Base-by-base conservation (phyloP, 2,329 filamentous ascomycete genomes). In the Hypoxylon sp. region DNA sequence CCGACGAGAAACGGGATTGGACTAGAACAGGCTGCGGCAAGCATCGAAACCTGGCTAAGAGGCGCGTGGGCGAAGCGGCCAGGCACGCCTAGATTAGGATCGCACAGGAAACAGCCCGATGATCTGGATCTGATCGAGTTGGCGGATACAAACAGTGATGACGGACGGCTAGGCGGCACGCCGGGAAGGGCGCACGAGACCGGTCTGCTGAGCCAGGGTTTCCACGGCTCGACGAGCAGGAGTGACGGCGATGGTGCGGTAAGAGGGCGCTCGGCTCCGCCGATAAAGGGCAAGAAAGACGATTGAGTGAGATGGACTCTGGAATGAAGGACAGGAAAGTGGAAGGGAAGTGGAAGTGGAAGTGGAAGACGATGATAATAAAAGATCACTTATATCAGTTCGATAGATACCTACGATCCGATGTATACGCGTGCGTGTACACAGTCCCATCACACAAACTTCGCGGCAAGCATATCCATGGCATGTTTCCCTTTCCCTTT, bases 1-100 rank as follows among this genome's bases (percentile, higher is more conserved):
- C 73, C 81, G 4, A 79, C 81, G n/a, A 80, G 82, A 54, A 84
- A 86, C 51, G 85, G 85, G 13, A 84, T 81, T 2, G 84, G 86
- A 0, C 83, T 98, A 2, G 94, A 97, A 75, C 92, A 95, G 70
- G 91, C 97, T 8, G 94, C 95, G 1, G 92, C 93, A 5, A 91
- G 92, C 2, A 90, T 98, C 31, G 96, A 98, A 81, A 92, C 91
- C 0, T 99, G 96, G 94, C 85, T 98, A 66, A 87, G 95, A 67
- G 93, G 94, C 69, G 90, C 97, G 40, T 93, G 94, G 66, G 84
- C 86, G 5, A 91, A 90, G 76, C 85, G 87, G 3, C 85, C 86
- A 0, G 80, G 81, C 20, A 87, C 86, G n/a, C 86, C 86, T 1
- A 79, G 82, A 27, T 68, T 83, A n/a, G 81, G 82, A 20, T 75